Percentiles rank a stretch among this genome's conserved stretches.
Conservation (phyloP, 371 early-diverging fungal genomes). For the Mortierella sp. region DNA sequence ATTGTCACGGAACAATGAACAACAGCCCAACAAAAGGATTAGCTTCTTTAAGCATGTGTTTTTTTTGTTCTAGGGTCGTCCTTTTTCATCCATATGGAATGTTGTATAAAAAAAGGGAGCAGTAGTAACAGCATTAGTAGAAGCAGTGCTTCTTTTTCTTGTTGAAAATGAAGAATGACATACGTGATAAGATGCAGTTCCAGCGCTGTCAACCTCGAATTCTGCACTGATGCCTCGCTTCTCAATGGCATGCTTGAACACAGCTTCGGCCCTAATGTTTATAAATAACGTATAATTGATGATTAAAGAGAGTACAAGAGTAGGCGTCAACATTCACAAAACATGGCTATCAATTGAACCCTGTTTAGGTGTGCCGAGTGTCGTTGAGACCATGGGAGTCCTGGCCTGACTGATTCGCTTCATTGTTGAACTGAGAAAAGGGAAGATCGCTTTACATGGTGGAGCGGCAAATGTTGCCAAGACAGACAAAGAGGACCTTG, state of each 20-base stretch:
- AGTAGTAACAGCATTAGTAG: not conserved
- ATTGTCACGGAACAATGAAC: not conserved
- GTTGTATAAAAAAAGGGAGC: not conserved
- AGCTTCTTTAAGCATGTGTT: not conserved
- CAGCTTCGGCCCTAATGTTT: conserved; percentile 90
- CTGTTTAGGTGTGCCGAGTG: not conserved
- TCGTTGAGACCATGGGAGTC: not conserved
- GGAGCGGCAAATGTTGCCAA: conserved; percentile 92
- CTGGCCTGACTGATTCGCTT: not conserved
- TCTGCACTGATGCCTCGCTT: conserved; percentile 66
- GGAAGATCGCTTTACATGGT: conserved; percentile 32
- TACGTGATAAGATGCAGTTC: conserved; percentile 89
- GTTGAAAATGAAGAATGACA: not conserved
- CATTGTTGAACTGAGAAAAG: not conserved
- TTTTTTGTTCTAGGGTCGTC: not conserved
- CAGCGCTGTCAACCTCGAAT: conserved; percentile 92
- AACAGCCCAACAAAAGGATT: not conserved
- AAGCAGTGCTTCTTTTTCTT: too few relatives aligned
- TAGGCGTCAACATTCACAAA: too few relatives aligned
- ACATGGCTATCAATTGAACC: not conserved
- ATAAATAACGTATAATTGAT: not conserved
- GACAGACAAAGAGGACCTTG: conserved; percentile 84
- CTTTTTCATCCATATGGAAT: not conserved
- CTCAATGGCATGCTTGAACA: conserved; percentile 83
- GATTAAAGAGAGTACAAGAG: not conserved